These are phyloP conservation scores for Linnemannia schmuckeri DNA, from an alignment of 192 early-diverging fungal species.

Conservation along the genomic window DNA sequence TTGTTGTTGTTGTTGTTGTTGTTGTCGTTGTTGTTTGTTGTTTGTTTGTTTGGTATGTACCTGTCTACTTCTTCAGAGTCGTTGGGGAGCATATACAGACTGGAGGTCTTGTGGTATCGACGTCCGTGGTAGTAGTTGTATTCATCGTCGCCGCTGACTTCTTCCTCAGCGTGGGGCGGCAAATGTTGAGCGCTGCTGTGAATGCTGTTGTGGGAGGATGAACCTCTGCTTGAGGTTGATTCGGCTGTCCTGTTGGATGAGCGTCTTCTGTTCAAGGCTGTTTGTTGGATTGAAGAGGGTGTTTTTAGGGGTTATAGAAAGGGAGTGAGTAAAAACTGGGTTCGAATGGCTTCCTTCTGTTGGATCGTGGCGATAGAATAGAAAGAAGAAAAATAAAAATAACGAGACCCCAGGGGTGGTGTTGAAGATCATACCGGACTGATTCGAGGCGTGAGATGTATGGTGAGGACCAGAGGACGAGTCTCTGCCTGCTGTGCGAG, in stretches of 20 bases:
- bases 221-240: slow-evolving; percentile 17
- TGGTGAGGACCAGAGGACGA: slow-evolving; percentile 6
- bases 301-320: no score
- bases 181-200: slow-evolving; percentile 8
- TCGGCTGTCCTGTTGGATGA: slow-evolving; percentile 26
- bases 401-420: no score
- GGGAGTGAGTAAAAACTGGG: neutral
- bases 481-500: slow-evolving; percentile 20
- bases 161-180: slow-evolving; percentile 31
- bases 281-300: neutral
- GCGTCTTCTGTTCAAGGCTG: slow-evolving; percentile 38
- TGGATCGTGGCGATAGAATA: slow-evolving; percentile 2
- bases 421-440: neutral
- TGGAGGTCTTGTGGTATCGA: slow-evolving; percentile 44
- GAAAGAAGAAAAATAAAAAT: neutral
- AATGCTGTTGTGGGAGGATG: slow-evolving; percentile 1
- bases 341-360: neutral
- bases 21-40: neutral
- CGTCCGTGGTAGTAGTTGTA: slow-evolving; percentile 21
- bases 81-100: slow-evolving; percentile 40
- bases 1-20: neutral
- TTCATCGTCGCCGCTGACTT: slow-evolving; percentile 14
- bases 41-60: slow-evolving; percentile 8
- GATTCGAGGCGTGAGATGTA: slow-evolving; percentile 1
- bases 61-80: slow-evolving; percentile 47